Evolutionary conservation across 768 basidiomycete species (phyloP).

Genomic region (Auriscalpium orientale): DNA sequence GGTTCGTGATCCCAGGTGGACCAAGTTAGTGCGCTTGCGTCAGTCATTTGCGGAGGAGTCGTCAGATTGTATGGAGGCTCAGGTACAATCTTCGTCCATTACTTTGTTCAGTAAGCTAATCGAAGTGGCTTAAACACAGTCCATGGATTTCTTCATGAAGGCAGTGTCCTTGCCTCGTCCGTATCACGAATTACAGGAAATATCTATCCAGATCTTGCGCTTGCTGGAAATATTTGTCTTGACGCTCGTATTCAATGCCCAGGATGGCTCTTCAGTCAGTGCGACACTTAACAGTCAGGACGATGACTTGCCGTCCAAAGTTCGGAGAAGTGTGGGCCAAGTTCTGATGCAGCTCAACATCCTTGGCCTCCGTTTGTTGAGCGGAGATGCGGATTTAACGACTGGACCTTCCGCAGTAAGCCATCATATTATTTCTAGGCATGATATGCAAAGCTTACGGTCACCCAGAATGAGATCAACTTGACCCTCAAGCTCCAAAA

Average conservation of each 20-base stretch:
- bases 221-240: constrained; percentile 11
- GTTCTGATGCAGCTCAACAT: not conserved
- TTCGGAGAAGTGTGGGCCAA: not conserved
- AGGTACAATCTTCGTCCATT: constrained; percentile 9
- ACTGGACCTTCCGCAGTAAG: not conserved
- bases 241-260: not conserved
- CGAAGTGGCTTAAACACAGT: constrained; percentile 12
- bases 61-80: not conserved
- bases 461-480: constrained; percentile 5
- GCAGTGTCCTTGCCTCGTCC: not conserved
- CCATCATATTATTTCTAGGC: not conserved
- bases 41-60: not conserved
- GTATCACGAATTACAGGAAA: not conserved
- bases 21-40: constrained; percentile 1
- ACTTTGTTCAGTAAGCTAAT: not conserved
- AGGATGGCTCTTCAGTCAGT: not conserved
- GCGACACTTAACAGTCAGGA: not conserved
- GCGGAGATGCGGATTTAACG: not conserved
- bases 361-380: not conserved
- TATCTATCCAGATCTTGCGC: constrained; percentile 1
- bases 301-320: not conserved
- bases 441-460: not conserved
- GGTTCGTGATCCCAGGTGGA: not conserved
- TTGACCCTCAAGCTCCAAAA: constrained; percentile 10
- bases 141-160: constrained; percentile 15